These are phyloP conservation scores for Trichosporon sp. DNA, from an alignment of 1,284 basidiomycete species.

Conservation along the genomic window DNA sequence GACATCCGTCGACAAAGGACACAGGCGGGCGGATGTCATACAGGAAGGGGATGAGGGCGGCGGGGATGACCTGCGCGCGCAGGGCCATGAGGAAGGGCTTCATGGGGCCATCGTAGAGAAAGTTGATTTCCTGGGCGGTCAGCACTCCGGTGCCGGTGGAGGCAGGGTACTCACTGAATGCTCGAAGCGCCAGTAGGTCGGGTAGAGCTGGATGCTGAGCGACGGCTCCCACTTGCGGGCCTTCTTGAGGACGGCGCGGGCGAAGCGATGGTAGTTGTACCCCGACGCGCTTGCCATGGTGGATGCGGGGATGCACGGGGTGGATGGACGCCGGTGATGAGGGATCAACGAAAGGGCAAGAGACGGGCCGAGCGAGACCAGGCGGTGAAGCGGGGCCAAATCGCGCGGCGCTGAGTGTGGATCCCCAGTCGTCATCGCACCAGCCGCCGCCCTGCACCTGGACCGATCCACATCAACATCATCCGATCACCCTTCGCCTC, in stretches of 20 bases:
- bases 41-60: conserved; percentile 45
- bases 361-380: neutral
- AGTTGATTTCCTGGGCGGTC: conserved; percentile 33
- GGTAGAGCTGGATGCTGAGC: conserved; percentile 47
- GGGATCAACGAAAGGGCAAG: neutral
- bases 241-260: conserved; percentile 48
- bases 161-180: conserved; percentile 37
- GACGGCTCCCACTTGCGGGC: conserved; percentile 49
- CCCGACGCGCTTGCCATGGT: conserved; percentile 50
- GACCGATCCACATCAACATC: neutral
- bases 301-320: neutral
- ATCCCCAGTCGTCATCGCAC: conserved; percentile 3
- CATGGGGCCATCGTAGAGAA: conserved; percentile 50
- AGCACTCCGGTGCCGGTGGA: neutral
- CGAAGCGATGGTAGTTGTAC: conserved; percentile 50
- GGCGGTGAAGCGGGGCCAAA: conserved; percentile 1
- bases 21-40: conserved; percentile 46
- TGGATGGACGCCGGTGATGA: neutral
- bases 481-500: neutral
- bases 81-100: conserved; percentile 49
- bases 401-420: neutral
- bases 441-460: neutral
- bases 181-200: conserved; percentile 46
- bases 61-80: conserved; percentile 48
- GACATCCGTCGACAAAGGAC: conserved; percentile 49